Evolutionary conservation across 1,139 yeast genomes (phyloP).

Genomic region (Blastobotrys aristatus): DNA sequence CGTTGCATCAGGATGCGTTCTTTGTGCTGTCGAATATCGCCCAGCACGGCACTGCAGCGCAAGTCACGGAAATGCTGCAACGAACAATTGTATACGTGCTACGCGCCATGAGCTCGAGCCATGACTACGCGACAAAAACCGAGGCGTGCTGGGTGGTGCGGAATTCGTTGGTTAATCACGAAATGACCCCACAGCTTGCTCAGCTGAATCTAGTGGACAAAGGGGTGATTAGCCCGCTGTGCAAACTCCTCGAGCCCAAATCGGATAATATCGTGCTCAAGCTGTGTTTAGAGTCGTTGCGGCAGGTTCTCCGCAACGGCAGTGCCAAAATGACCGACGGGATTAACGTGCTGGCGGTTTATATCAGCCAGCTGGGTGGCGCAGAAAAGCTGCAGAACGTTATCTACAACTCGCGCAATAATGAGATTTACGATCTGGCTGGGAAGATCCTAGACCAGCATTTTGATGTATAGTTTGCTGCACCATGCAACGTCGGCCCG

Average conservation of each 20-base stretch:
- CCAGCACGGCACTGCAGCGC: constrained; percentile 4
- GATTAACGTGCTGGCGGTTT: constrained; percentile 11
- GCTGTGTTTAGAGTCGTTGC: constrained; percentile 7
- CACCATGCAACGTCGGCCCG: neutral
- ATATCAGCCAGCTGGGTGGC: constrained; percentile 9
- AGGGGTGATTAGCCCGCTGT: constrained; percentile 9
- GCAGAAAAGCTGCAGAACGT: constrained; percentile 1
- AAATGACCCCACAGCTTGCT: constrained; percentile 9
- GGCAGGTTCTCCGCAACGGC: constrained; percentile 10
- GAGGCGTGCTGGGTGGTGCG: constrained; percentile 11
- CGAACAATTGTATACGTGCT: constrained; percentile 3
- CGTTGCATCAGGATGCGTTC: constrained; percentile 8
- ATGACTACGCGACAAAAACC: neutral
- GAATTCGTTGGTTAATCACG: constrained; percentile 5
- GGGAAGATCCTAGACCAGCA: constrained; percentile 5
- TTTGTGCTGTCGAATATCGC: constrained; percentile 9
- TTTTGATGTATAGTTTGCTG: neutral
- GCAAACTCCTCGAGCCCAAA: constrained; percentile 6
- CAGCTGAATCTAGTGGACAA: constrained; percentile 11
- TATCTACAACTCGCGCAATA: constrained; percentile 1
- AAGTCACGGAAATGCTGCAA: constrained; percentile 9
- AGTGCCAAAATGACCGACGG: constrained; percentile 12
- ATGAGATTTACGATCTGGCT: constrained; percentile 9
- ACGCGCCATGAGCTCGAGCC: neutral
- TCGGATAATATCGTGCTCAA: constrained; percentile 7